Percentiles rank a stretch among this genome's conserved stretches.
Conservation (phyloP, 768 basidiomycete species). For the Sporobolomyces phaffii region DNA sequence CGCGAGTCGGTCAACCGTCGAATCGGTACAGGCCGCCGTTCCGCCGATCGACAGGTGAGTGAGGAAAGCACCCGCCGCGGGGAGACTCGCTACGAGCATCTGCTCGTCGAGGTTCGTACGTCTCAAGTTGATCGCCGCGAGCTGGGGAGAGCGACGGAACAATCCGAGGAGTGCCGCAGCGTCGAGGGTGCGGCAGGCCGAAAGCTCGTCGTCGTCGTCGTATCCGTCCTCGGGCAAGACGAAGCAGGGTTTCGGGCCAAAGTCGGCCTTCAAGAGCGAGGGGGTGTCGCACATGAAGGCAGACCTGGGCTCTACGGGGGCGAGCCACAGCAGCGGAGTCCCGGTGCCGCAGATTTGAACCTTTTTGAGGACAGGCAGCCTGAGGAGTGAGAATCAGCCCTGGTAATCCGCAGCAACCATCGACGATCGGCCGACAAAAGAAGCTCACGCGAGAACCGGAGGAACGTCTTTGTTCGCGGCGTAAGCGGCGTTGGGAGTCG, state of each 20-base stretch:
- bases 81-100: conserved; percentile 1
- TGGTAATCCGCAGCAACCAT: too few relatives aligned
- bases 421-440: background rate
- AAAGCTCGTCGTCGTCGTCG: background rate
- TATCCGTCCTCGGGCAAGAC: background rate
- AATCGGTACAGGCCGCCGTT: background rate
- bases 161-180: background rate
- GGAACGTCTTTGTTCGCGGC: conserved; percentile 12
- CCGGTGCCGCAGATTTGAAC: background rate
- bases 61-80: background rate
- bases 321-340: conserved; percentile 17
- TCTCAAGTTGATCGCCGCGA: conserved; percentile 7
- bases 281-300: conserved; percentile 11
- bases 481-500: background rate
- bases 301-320: background rate
- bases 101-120: background rate
- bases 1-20: conserved; percentile 6
- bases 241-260: background rate
- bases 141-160: conserved; percentile 12
- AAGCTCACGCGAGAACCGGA: conserved; percentile 2
- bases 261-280: background rate
- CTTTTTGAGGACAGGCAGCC: background rate
- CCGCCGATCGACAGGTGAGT: conserved; percentile 8
- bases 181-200: background rate
- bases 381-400: background rate